Evolutionary conservation across 805 yeast genomes (phyloP).

Genomic region (Candida methanosorbosa): DNA sequence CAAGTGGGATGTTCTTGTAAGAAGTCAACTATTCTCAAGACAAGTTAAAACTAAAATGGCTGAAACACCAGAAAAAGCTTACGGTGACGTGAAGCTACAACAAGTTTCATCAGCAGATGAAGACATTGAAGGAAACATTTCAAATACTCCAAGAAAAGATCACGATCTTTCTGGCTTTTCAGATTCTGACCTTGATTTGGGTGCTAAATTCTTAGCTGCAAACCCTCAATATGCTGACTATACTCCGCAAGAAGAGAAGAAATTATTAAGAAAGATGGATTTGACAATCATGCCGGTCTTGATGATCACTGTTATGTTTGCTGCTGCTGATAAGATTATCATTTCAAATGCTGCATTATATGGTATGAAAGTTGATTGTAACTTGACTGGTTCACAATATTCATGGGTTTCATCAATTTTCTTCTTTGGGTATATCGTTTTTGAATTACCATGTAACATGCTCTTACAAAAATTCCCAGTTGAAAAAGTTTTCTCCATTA

Average conservation of each 20-base stretch:
- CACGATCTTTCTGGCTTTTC: too few species aligned
- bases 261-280: slow-evolving; percentile 32
- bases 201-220: slow-evolving; percentile 15
- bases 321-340: slow-evolving; percentile 49
- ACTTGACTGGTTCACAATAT: slow-evolving; percentile 32
- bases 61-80: too few species aligned
- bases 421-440: slow-evolving; percentile 45
- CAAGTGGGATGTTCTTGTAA: too few species aligned
- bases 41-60: too few species aligned
- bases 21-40: too few species aligned
- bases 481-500: slow-evolving; percentile 36
- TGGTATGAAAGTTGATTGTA: slow-evolving; percentile 40
- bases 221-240: slow-evolving; percentile 18
- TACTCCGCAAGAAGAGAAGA: slow-evolving; percentile 5
- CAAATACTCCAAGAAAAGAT: too few species aligned
- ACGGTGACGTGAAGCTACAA: too few species aligned
- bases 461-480: slow-evolving; percentile 48
- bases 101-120: too few species aligned
- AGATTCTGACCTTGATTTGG: slow-evolving; percentile 11
- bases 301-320: slow-evolving; percentile 39
- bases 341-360: slow-evolving; percentile 44
- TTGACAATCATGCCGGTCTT: slow-evolving; percentile 37
- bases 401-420: slow-evolving; percentile 24
- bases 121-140: too few species aligned
- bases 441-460: slow-evolving; percentile 26